Conservation (phyloP, 176 grass and related monocot genomes). For the Rhynchospora tenuis region DNA sequence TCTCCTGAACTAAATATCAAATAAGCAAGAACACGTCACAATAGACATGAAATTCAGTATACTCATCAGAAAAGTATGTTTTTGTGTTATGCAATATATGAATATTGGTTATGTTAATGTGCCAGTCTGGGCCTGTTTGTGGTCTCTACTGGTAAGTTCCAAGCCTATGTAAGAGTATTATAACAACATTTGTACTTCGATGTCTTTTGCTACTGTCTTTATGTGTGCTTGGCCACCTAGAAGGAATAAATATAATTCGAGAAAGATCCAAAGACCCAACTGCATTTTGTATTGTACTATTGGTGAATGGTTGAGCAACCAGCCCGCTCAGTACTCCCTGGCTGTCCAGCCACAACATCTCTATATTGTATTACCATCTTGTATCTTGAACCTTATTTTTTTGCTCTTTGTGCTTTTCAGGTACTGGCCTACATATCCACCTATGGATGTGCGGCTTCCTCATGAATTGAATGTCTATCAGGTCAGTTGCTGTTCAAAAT, state of each 20-base stretch:
- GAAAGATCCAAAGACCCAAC: not conserved
- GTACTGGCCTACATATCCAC: conserved; percentile 99
- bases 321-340: not conserved
- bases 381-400: conserved; percentile 3
- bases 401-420: conserved; percentile 40
- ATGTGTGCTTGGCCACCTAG: not conserved
- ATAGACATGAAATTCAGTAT: not conserved
- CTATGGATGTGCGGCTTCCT: conserved; percentile 94
- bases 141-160: not conserved
- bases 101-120: not conserved
- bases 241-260: not conserved
- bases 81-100: not conserved
- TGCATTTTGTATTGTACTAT: not conserved
- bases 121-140: not conserved
- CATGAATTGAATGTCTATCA: conserved; percentile 98
- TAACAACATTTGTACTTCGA: not conserved
- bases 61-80: not conserved
- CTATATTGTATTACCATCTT: not conserved
- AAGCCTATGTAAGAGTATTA: not conserved
- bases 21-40: conserved; percentile 3
- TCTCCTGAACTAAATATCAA: not conserved
- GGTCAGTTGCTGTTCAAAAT: conserved; percentile 42
- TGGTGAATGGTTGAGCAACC: not conserved
- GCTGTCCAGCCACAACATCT: not conserved
- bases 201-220: not conserved